phyloP scores from a whole-genome alignment of 371 early-diverging fungal genomes.

The Mortierella polycephala region DNA sequence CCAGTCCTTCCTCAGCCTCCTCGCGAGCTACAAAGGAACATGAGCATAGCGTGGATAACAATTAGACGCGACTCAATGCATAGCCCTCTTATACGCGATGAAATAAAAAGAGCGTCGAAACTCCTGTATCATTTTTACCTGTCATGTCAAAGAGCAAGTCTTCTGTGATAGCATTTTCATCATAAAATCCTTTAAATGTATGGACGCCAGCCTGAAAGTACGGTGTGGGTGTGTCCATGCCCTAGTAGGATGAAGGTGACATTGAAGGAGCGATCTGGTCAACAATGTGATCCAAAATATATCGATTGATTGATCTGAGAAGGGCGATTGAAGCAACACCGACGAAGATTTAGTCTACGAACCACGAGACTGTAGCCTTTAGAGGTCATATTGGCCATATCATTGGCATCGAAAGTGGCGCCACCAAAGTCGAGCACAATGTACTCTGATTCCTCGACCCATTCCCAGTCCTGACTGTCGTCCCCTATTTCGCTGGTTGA shows the following conservation, averaged over 20 bases:
- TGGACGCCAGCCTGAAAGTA: constrained; percentile 33
- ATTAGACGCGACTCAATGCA: background rate
- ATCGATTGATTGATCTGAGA: background rate
- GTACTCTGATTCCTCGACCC: constrained; percentile 52
- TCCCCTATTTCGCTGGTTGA: background rate
- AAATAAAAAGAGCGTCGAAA: too few relatives aligned
- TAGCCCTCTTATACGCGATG: background rate
- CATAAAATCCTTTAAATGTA: constrained; percentile 34
- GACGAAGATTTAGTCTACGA: background rate
- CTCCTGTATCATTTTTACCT: constrained; percentile 15
- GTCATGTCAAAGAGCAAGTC: constrained; percentile 47
- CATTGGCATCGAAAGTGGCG: constrained; percentile 12
- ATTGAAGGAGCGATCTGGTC: background rate
- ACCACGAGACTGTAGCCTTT: constrained; percentile 35
- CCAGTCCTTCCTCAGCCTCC: constrained; percentile 21
- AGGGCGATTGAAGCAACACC: background rate
- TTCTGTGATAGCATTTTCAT: constrained; percentile 47
- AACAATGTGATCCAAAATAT: background rate
- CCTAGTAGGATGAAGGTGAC: constrained; percentile 4
- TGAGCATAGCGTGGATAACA: background rate
- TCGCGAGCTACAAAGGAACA: constrained; percentile 7
- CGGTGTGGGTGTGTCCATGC: constrained; percentile 35
- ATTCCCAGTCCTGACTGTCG: constrained; percentile 43
- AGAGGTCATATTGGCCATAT: constrained; percentile 17
- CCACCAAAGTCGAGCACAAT: constrained; percentile 48